A percentile compares a stretch with the other conserved stretches of the same genome.
Evolutionary conservation across 164 flowering plant genomes (phyloP).

Genomic region (Aristolochia californica): DNA sequence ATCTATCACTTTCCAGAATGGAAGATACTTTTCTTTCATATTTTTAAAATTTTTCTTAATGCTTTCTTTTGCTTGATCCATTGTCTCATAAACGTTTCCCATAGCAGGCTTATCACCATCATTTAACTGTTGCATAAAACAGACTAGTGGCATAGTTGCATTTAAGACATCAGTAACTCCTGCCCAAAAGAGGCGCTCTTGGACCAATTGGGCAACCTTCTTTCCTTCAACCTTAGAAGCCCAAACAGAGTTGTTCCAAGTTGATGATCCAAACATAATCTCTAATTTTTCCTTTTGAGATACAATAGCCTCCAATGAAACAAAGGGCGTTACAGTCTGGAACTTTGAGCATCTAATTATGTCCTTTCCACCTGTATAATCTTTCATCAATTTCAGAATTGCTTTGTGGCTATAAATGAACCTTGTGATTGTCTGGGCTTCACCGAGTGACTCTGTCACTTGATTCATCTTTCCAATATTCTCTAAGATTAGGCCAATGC

Average conservation of each 20-base stretch:
- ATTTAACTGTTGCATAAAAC: conserved; percentile 22
- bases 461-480: conserved; percentile 22
- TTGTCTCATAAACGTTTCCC: conserved; percentile 57
- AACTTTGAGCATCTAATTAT: conserved; percentile 26
- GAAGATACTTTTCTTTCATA: conserved; percentile 22
- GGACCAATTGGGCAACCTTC: conserved; percentile 26
- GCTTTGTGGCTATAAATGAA: conserved; percentile 31
- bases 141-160: conserved; percentile 42
- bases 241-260: conserved; percentile 30
- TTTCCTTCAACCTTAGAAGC: conserved; percentile 31
- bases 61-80: conserved; percentile 60
- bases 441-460: conserved; percentile 14
- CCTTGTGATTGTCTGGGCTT: conserved; percentile 36
- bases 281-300: conserved; percentile 25
- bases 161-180: conserved; percentile 26
- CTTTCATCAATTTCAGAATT: conserved; percentile 26
- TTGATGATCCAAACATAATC: conserved; percentile 32
- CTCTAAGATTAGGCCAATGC: conserved; percentile 50
- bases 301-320: conserved; percentile 38
- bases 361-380: conserved; percentile 16
- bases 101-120: conserved; percentile 24
- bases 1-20: conserved; percentile 50
- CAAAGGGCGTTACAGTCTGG: conserved; percentile 24
- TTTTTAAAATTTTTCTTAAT: conserved; percentile 27
- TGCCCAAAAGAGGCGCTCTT: conserved; percentile 37